Evolutionary conservation across 2,329 filamentous ascomycete genomes (phyloP).

Genomic region (Colletotrichum graminicola): DNA sequence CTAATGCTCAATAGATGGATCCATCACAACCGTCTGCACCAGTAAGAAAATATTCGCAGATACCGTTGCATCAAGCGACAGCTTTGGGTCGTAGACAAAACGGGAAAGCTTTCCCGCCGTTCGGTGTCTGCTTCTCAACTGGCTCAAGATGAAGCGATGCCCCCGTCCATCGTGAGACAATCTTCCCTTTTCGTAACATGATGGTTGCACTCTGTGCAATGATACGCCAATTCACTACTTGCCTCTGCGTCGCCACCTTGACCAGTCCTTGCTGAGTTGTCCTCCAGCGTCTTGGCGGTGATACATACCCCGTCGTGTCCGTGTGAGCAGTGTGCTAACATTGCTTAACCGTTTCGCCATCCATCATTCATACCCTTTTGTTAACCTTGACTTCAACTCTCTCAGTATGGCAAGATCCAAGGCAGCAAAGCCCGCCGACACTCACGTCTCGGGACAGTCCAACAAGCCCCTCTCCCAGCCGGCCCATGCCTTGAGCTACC

Average conservation of each 20-base stretch:
- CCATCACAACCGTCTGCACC: not conserved
- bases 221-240: conserved; percentile 4
- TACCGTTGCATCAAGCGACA: not conserved
- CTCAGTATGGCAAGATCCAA: conserved; percentile 23
- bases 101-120: too few species aligned
- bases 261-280: conserved; percentile 26
- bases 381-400: too few species aligned
- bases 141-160: not conserved
- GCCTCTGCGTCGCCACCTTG: conserved; percentile 17
- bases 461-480: conserved; percentile 64
- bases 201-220: not conserved
- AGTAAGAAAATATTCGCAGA: conserved; percentile 3
- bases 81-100: not conserved
- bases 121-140: not conserved
- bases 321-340: not conserved
- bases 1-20: conserved; percentile 28
- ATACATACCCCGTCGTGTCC: too few species aligned
- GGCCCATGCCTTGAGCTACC: conserved; percentile 67
- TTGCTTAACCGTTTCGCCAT: not conserved
- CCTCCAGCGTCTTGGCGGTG: not conserved
- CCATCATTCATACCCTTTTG: too few species aligned
- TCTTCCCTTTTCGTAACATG: not conserved
- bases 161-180: not conserved
- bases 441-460: conserved; percentile 52
- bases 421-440: conserved; percentile 26